These are phyloP conservation scores for Cryptococcus sp. DNA, from an alignment of 1,284 basidiomycete genomes.

Conservation along the genomic window DNA sequence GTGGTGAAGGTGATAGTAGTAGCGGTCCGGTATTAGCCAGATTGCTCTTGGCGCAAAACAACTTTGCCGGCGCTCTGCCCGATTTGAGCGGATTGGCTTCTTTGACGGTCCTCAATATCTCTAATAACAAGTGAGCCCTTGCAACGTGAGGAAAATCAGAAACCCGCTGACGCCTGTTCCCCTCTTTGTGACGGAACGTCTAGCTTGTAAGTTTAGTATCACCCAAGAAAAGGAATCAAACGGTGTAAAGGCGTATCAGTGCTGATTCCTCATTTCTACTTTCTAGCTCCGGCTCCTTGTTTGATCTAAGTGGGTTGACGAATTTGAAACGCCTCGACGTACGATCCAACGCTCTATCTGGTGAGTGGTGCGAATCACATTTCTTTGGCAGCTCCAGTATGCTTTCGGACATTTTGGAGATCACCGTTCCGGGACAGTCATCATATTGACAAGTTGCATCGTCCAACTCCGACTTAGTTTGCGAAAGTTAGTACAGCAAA, in stretches of 20 bases:
- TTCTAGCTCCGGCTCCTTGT: slow-evolving; percentile 23
- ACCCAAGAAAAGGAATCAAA: neutral
- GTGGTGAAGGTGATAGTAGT: neutral
- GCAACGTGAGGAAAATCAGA: neutral
- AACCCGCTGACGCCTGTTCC: neutral
- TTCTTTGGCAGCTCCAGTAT: neutral
- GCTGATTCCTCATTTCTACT: neutral
- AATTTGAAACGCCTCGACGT: slow-evolving; percentile 24
- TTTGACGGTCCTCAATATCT: slow-evolving; percentile 14
- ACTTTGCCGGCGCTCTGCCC: slow-evolving; percentile 13
- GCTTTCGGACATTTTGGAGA: too few relatives aligned
- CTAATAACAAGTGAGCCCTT: slow-evolving; percentile 21
- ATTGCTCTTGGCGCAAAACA: slow-evolving; percentile 15
- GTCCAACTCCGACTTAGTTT: neutral
- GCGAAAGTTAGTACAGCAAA: neutral
- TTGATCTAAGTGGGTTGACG: slow-evolving; percentile 15
- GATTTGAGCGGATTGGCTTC: slow-evolving; percentile 11
- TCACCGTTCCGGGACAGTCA: too few relatives aligned
- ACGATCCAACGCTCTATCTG: slow-evolving; percentile 19
- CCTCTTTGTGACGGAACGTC: too few relatives aligned
- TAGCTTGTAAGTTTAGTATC: slow-evolving; percentile 17
- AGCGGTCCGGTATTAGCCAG: slow-evolving; percentile 4
- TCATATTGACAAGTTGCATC: neutral
- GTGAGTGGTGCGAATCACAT: slow-evolving; percentile 4
- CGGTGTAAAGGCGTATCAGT: neutral